Evolutionary conservation across 2,329 filamentous ascomycete species (phyloP).

Genomic region (Hypomyces perniciosus): DNA sequence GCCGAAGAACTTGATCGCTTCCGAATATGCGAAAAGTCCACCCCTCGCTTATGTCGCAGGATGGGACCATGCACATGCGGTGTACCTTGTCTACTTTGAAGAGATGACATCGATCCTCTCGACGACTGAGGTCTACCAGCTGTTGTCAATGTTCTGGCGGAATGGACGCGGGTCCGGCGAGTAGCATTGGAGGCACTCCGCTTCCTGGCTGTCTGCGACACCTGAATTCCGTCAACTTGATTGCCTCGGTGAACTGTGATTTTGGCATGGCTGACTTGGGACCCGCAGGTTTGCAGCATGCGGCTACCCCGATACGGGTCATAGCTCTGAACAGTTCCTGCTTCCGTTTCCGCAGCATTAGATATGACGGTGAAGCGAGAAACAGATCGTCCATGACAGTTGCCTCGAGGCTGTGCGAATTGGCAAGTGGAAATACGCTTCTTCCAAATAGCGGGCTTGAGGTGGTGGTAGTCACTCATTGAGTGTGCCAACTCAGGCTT

Average conservation of each 20-base stretch:
- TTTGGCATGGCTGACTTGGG: slow-evolving; percentile 56
- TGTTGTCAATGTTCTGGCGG: slow-evolving; percentile 24
- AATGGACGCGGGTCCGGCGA: slow-evolving; percentile 25
- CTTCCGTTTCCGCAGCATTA: slow-evolving; percentile 48
- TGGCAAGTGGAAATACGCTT: slow-evolving; percentile 57
- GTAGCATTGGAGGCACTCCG: slow-evolving; percentile 29
- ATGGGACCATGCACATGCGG: slow-evolving; percentile 36
- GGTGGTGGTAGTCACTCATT: slow-evolving; percentile 84
- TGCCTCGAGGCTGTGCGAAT: slow-evolving; percentile 43
- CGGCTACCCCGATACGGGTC: slow-evolving; percentile 76
- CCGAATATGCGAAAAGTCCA: slow-evolving; percentile 49
- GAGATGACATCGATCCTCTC: slow-evolving; percentile 43
- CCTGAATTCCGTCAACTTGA: slow-evolving; percentile 22
- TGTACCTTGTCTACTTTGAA: slow-evolving; percentile 40
- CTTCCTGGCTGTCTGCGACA: slow-evolving; percentile 25
- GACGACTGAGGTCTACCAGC: slow-evolving; percentile 28
- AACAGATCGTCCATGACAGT: slow-evolving; percentile 46
- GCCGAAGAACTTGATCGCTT: slow-evolving; percentile 31
- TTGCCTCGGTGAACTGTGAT: slow-evolving; percentile 60
- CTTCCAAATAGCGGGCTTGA: slow-evolving; percentile 52
- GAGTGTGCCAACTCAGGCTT: slow-evolving; percentile 76
- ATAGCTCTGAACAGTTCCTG: slow-evolving; percentile 58
- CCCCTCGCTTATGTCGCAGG: slow-evolving; percentile 45
- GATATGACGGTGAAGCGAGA: slow-evolving; percentile 63
- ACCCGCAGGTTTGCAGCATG: slow-evolving; percentile 32